Conservation (phyloP, 129 eudicot genomes). For the Solidago caesia region DNA sequence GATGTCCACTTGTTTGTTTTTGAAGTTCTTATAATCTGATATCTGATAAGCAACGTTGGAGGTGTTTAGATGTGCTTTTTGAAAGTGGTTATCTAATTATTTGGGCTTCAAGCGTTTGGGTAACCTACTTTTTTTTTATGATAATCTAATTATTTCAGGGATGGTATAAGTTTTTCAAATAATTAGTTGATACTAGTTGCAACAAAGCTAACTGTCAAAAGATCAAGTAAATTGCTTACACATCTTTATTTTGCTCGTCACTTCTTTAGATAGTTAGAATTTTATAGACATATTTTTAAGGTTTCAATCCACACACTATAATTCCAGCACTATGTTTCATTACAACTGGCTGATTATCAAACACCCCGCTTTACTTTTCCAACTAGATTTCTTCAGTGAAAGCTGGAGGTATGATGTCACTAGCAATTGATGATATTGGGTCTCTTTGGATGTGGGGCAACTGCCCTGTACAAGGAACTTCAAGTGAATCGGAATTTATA, state of each 20-base stretch:
- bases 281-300: background rate
- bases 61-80: background rate
- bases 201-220: background rate
- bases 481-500: slow-evolving; percentile 39
- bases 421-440: slow-evolving; percentile 68
- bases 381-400: slow-evolving; percentile 63
- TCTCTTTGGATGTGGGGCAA: slow-evolving; percentile 91
- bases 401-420: slow-evolving; percentile 98
- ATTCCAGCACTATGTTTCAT: too few species aligned
- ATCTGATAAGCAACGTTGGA: background rate
- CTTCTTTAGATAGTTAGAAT: background rate
- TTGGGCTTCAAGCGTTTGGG: too few species aligned
- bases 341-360: too few species aligned
- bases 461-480: slow-evolving; percentile 48
- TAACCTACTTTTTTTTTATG: background rate
- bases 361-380: slow-evolving; percentile 11
- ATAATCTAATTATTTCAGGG: background rate
- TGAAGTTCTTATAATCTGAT: slow-evolving; percentile 14
- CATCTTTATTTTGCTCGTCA: background rate
- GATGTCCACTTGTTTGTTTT: background rate
- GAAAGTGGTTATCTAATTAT: background rate
- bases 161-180: background rate
- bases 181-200: background rate
- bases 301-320: too few species aligned
- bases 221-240: background rate